phyloP scores from a whole-genome alignment of 176 grass and related monocot genomes.

The Zoysia pacifica region DNA sequence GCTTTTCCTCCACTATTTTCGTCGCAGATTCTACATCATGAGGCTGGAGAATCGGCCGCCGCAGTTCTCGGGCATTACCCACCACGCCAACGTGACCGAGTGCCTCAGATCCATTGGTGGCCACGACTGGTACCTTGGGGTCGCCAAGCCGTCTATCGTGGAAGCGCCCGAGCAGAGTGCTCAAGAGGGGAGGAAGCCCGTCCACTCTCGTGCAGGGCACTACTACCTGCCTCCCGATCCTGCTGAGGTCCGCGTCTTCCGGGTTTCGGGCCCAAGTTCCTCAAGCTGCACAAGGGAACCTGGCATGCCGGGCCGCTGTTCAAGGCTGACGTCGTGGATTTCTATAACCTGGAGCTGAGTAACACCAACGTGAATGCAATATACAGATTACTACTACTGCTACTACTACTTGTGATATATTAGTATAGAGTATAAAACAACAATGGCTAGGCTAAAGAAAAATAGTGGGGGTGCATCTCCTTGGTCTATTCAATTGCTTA shows the following conservation, averaged over 20 bases:
- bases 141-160: slow-evolving; percentile 75
- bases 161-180: slow-evolving; percentile 42
- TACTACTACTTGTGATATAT: not conserved
- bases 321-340: slow-evolving; percentile 70
- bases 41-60: slow-evolving; percentile 53
- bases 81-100: slow-evolving; percentile 93
- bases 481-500: too few relatives aligned
- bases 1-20: not conserved
- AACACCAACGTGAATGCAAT: slow-evolving; percentile 86
- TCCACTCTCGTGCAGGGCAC: slow-evolving; percentile 57
- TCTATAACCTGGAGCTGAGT: slow-evolving; percentile 97
- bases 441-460: too few relatives aligned
- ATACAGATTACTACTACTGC: not conserved
- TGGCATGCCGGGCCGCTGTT: slow-evolving; percentile 95
- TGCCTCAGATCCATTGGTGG: slow-evolving; percentile 83
- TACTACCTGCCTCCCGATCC: slow-evolving; percentile 70
- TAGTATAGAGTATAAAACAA: not conserved
- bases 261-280: slow-evolving; percentile 75
- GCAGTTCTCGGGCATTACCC: slow-evolving; percentile 72
- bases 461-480: too few relatives aligned
- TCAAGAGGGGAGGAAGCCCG: slow-evolving; percentile 37
- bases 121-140: slow-evolving; percentile 82
- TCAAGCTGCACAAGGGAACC: slow-evolving; percentile 85
- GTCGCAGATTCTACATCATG: slow-evolving; percentile 86
- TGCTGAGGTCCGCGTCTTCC: slow-evolving; percentile 72